Base-by-base conservation (phyloP, 805 yeast genomes). In the Barnettozyma sp. region DNA sequence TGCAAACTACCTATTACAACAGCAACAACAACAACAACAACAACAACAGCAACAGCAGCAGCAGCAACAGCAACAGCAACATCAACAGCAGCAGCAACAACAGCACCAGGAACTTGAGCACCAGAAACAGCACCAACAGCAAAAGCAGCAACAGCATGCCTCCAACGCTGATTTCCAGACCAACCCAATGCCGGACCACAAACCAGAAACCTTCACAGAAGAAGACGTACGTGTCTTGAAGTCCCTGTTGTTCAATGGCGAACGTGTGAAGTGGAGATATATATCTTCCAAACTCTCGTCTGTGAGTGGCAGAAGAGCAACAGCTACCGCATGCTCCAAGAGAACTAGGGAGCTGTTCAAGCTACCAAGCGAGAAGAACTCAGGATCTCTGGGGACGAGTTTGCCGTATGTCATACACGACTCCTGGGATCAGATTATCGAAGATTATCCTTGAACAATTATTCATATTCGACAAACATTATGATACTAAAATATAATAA, bases 181-280 rank as follows among this genome's bases (percentile, higher is more conserved):
- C 6, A 21, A 27, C 7, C 30, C 9, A 13, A 16, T 17, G 10
- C 22, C 23, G 8, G 26, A 21, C 6, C 38, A 39, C 29, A 41
- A 34, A 17, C 24, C 19, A 7, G 54, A 50, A 33, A 22, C 22
- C 14, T 51, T 51, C 37, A 51, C 63, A 1, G 48, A 54, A 7
- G 70, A 66, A 22, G 79, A 73, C 40, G 49, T 65, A 10, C 66
- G 62, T 30, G 63, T 70, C 15, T 60, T 75, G 38, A 59, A 63
- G 39, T 69, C 67, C 30, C 51, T 75, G 30, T 58, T 76, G 35
- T 65, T 62, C 16, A 58, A 65, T 4, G 80, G 75, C 4, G 82
- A 75, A 44, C 63, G 71, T 38, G 68, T 70, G 45, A 75, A 75
- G 48, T 75, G 82, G 82, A 70, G 70, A 49, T 74, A 64, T 47